These are phyloP conservation scores for Extremus antarcticus DNA, from an alignment of 495 filamentous ascomycete species.

Conservation along the genomic window DNA sequence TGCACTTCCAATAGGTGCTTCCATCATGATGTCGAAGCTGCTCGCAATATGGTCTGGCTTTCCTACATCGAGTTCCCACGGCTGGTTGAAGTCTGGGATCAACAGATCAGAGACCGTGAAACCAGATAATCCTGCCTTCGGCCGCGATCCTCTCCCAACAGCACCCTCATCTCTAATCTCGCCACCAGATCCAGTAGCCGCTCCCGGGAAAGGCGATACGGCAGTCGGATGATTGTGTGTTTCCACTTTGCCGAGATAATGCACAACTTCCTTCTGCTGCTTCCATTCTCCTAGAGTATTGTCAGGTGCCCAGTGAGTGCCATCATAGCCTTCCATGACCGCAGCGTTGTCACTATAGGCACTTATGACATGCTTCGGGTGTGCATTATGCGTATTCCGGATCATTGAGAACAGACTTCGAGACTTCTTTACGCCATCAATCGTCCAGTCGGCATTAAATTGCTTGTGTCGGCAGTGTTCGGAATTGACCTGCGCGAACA, in stretches of 20 bases:
- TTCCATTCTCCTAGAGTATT: conserved; percentile 78
- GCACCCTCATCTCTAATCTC: conserved; percentile 93
- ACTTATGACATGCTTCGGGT: conserved; percentile 71
- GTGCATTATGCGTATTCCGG: conserved; percentile 72
- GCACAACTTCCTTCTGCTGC: conserved; percentile 73
- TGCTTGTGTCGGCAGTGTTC: conserved; percentile 70
- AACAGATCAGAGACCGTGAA: conserved; percentile 90
- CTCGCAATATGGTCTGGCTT: conserved; percentile 86
- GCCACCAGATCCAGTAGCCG: conserved; percentile 89
- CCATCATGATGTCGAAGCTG: conserved; percentile 90
- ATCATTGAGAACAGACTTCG: conserved; percentile 90
- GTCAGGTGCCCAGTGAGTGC: conserved; percentile 75
- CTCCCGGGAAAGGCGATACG: conserved; percentile 76
- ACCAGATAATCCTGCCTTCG: conserved; percentile 84
- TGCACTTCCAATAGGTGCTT: conserved; percentile 88
- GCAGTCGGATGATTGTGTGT: conserved; percentile 97
- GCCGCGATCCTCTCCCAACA: conserved; percentile 81
- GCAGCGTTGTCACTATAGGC: conserved; percentile 98
- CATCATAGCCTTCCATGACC: conserved; percentile 66
- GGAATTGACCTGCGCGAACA: conserved; percentile 96
- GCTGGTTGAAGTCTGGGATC: conserved; percentile 67
- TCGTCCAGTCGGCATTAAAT: conserved; percentile 97
- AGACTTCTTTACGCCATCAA: conserved; percentile 72
- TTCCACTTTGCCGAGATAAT: conserved; percentile 90
- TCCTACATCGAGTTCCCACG: conserved; percentile 87